A percentile compares a stretch with the other conserved stretches of the same genome.
These are phyloP conservation scores for Erodium texanum DNA, from an alignment of 441 rosid species.

Conservation along the genomic window DNA sequence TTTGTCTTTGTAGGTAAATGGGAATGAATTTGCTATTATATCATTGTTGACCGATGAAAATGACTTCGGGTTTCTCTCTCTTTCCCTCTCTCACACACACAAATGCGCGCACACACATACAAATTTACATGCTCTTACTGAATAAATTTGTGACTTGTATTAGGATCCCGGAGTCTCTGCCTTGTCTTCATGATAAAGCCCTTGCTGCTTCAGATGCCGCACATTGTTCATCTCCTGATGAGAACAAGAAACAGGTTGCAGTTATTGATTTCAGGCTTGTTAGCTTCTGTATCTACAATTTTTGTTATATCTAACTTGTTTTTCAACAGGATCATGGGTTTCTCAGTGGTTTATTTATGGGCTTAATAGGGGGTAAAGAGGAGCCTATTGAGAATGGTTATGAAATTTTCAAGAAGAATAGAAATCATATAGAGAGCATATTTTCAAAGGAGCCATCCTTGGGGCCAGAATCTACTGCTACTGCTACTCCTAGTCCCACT, in stretches of 20 bases:
- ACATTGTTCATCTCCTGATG: conserved; percentile 31
- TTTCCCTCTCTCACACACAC: conserved; percentile 16
- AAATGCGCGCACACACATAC: neutral
- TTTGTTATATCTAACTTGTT: conserved; percentile 21
- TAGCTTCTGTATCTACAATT: conserved; percentile 16
- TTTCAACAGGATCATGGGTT: conserved; percentile 44
- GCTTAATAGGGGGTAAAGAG: conserved; percentile 33
- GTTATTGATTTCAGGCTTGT: conserved; percentile 16
- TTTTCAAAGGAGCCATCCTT: conserved; percentile 62
- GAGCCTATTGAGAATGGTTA: conserved; percentile 32
- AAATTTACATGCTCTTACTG: conserved; percentile 5
- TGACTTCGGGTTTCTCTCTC: conserved; percentile 56
- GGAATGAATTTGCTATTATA: conserved; percentile 58
- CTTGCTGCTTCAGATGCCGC: conserved; percentile 56
- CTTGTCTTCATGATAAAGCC: conserved; percentile 63
- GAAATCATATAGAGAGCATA: conserved; percentile 46
- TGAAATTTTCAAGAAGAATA: conserved; percentile 30
- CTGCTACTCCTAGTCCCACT: neutral
- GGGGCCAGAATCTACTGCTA: conserved; percentile 31
- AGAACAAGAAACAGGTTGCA: conserved; percentile 46
- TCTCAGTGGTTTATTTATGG: conserved; percentile 48
- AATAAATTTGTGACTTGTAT: conserved; percentile 14
- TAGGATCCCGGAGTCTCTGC: conserved; percentile 51
- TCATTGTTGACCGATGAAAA: conserved; percentile 48
- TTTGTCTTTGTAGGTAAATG: conserved; percentile 46